phyloP scores from a whole-genome alignment of 768 basidiomycete species.

The Auriscalpium orientale region DNA sequence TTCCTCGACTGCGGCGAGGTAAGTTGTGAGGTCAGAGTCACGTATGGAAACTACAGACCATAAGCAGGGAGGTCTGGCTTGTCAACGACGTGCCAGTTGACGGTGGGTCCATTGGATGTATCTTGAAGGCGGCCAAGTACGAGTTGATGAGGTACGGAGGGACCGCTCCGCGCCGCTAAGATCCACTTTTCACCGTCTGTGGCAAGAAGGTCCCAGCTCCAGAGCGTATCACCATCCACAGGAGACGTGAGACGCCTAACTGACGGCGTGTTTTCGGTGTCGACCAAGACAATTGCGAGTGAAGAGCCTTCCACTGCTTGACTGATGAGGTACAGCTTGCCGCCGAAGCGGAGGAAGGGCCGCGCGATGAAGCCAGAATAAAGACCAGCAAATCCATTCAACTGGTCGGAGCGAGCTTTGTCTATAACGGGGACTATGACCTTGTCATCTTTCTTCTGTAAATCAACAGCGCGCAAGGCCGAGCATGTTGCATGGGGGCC shows the following conservation, averaged over 20 bases:
- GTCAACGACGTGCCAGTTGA: slow-evolving; percentile 11
- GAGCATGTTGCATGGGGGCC: slow-evolving; percentile 25
- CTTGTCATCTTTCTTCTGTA: slow-evolving; percentile 3
- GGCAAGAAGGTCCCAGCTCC: slow-evolving; percentile 15
- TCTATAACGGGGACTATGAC: slow-evolving; percentile 16
- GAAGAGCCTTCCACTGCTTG: slow-evolving; percentile 18
- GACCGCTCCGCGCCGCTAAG: slow-evolving; percentile 14
- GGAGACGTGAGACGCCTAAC: slow-evolving; percentile 9
- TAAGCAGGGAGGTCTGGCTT: slow-evolving; percentile 6
- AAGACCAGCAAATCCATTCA: slow-evolving; percentile 25
- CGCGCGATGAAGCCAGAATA: slow-evolving; percentile 21
- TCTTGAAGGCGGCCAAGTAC: slow-evolving; percentile 16
- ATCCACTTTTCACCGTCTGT: slow-evolving; percentile 11
- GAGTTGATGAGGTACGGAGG: slow-evolving; percentile 11
- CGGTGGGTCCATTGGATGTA: background rate
- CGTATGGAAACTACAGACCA: background rate
- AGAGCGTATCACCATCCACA: slow-evolving; percentile 8
- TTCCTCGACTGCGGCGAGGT: slow-evolving; percentile 2
- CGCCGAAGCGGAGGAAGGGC: slow-evolving; percentile 17
- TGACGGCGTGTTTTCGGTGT: slow-evolving; percentile 7
- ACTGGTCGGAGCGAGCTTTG: slow-evolving; percentile 1
- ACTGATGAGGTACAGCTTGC: slow-evolving; percentile 8
- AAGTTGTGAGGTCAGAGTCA: background rate
- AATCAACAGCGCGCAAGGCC: slow-evolving; percentile 14
- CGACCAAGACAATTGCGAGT: slow-evolving; percentile 16